Conservation (phyloP, 768 basidiomycete genomes). For the Suillus ampliporus region DNA sequence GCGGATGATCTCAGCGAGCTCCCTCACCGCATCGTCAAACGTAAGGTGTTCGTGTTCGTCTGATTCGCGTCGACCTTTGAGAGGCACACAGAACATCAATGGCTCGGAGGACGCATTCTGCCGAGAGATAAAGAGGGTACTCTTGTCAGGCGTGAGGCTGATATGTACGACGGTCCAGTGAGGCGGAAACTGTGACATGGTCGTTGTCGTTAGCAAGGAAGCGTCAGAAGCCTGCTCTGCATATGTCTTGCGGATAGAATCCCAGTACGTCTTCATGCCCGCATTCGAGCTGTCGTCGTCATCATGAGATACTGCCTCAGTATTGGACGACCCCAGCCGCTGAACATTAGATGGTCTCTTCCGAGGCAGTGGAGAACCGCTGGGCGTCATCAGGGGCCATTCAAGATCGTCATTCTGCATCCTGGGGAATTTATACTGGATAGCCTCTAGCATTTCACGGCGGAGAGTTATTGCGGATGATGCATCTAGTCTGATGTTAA, state of each 20-base stretch:
- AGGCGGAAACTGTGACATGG: conserved; percentile 57
- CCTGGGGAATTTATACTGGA: conserved; percentile 69
- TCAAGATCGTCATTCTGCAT: conserved; percentile 62
- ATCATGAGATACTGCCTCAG: conserved; percentile 27
- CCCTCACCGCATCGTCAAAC: conserved; percentile 72
- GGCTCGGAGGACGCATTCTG: conserved; percentile 65
- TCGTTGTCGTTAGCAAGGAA: conserved; percentile 44
- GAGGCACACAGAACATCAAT: conserved; percentile 86
- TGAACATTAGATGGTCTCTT: conserved; percentile 20
- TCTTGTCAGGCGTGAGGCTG: conserved; percentile 81
- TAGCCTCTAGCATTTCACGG: conserved; percentile 85
- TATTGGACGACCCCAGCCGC: conserved; percentile 29
- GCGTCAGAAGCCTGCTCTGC: conserved; percentile 48
- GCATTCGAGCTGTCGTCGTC: conserved; percentile 46
- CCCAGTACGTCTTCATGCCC: conserved; percentile 66
- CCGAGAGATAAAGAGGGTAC: conserved; percentile 82
- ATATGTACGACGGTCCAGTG: conserved; percentile 89
- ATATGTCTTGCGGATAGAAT: conserved; percentile 59
- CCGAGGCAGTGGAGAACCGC: conserved; percentile 44
- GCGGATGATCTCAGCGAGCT: conserved; percentile 82
- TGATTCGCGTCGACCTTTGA: conserved; percentile 81
- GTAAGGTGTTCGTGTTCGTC: conserved; percentile 77
- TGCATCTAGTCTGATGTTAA: conserved; percentile 54
- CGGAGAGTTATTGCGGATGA: conserved; percentile 79
- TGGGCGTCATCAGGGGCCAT: conserved; percentile 67